Percentiles rank a stretch among this genome's conserved stretches.
Conservation (phyloP, 2,329 filamentous ascomycete species). For the Amylocarpus encephaloides region DNA sequence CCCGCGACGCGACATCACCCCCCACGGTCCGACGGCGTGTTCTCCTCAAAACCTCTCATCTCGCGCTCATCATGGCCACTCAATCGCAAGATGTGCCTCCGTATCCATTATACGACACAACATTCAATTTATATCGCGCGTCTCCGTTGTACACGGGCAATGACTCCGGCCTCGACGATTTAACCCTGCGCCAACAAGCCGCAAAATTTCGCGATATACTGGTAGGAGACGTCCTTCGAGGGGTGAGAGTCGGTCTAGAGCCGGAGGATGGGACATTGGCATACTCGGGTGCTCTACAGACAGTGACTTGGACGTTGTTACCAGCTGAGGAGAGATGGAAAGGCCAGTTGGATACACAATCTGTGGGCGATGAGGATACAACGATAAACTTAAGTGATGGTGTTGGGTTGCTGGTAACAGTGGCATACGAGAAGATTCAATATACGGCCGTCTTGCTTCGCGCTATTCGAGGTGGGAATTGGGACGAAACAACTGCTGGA, state of each 20-base stretch:
- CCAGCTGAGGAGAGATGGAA: slow-evolving; percentile 35
- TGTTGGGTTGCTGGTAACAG: slow-evolving; percentile 23
- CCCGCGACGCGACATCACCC: not conserved
- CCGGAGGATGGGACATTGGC: slow-evolving; percentile 31
- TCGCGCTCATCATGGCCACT: slow-evolving; percentile 13
- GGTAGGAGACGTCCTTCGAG: slow-evolving; percentile 39
- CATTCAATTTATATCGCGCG: slow-evolving; percentile 38
- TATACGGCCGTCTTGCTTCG: slow-evolving; percentile 28
- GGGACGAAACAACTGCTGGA: slow-evolving; percentile 13
- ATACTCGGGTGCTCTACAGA: slow-evolving; percentile 36
- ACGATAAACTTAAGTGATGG: slow-evolving; percentile 11
- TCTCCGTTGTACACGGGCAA: slow-evolving; percentile 40
- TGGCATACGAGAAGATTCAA: slow-evolving; percentile 28
- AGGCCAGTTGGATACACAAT: slow-evolving; percentile 14
- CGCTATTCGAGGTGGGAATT: slow-evolving; percentile 5
- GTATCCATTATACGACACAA: slow-evolving; percentile 41
- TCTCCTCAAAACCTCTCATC: not conserved
- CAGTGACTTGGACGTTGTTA: slow-evolving; percentile 37
- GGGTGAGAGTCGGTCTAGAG: slow-evolving; percentile 38
- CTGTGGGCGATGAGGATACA: slow-evolving; percentile 12
- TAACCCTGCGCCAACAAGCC: slow-evolving; percentile 33
- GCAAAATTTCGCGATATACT: slow-evolving; percentile 38
- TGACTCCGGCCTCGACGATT: slow-evolving; percentile 29
- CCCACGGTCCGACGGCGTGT: not conserved
- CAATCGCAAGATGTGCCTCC: slow-evolving; percentile 3